Percentiles rank a stretch among this genome's conserved stretches.
phyloP scores from a whole-genome alignment of 306 rosid species.

The Fragaria nilgerrensis region DNA sequence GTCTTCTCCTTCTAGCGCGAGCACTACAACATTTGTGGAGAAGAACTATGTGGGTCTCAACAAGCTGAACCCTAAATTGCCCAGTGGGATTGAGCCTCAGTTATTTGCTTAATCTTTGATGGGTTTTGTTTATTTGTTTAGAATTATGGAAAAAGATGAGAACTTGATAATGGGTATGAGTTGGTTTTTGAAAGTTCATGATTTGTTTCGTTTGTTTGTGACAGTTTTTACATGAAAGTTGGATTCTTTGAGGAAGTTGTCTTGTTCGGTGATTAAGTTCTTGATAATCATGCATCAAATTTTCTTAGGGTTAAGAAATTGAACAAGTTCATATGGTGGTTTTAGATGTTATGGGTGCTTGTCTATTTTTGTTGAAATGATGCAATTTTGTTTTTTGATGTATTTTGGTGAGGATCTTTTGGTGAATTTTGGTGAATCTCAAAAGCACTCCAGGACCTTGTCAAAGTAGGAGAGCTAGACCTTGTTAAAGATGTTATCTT shows the following conservation, averaged over 20 bases:
- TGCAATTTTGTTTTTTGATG: slow-evolving; percentile 4
- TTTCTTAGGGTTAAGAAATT: slow-evolving; percentile 16
- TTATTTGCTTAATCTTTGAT: neutral
- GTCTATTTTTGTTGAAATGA: neutral
- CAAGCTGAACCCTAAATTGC: too few relatives aligned
- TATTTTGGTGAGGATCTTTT: neutral
- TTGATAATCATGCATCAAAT: slow-evolving; percentile 20
- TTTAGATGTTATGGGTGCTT: slow-evolving; percentile 26
- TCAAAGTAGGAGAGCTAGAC: too few relatives aligned
- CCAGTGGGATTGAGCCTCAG: too few relatives aligned
- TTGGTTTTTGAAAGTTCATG: neutral
- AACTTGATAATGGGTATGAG: slow-evolving; percentile 3
- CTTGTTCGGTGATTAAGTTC: slow-evolving; percentile 4
- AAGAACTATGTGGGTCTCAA: too few relatives aligned
- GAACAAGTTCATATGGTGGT: slow-evolving; percentile 21
- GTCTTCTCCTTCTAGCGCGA: too few relatives aligned
- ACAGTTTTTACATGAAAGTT: neutral
- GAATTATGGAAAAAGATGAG: slow-evolving; percentile 7
- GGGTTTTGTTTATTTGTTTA: slow-evolving; percentile 33
- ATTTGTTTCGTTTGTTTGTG: neutral
- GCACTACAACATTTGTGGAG: too few relatives aligned
- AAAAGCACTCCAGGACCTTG: too few relatives aligned
- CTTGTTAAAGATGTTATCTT: too few relatives aligned
- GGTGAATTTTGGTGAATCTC: too few relatives aligned
- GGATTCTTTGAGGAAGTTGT: neutral